These are phyloP conservation scores for Selaginella tamariscina DNA, from an alignment of 75 land plant genomes.

Conservation along the genomic window DNA sequence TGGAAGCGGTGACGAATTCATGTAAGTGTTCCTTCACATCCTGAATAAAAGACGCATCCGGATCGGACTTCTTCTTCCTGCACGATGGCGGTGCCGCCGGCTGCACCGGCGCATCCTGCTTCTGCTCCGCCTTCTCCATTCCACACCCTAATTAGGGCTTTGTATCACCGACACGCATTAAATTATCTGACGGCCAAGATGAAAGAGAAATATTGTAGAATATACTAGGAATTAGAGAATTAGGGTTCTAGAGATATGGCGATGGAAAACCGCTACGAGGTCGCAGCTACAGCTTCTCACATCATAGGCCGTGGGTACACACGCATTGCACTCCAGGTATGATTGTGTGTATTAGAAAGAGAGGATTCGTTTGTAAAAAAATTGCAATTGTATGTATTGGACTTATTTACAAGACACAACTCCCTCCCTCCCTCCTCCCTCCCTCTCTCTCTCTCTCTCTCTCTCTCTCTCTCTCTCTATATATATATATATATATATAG, in stretches of 20 bases:
- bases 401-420: neutral
- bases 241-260: conserved; percentile 24
- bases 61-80: conserved; percentile 5
- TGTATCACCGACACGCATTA: neutral
- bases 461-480: too few species aligned
- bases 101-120: neutral
- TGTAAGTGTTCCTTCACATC: conserved; percentile 5
- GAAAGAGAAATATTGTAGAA: neutral
- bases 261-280: conserved; percentile 42
- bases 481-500: too few species aligned
- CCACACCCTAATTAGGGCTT: conserved; percentile 12
- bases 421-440: too few species aligned
- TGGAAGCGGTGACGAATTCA: conserved; percentile 4
- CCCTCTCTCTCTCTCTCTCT: too few species aligned
- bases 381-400: neutral
- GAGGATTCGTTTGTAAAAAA: neutral
- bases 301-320: conserved; percentile 32
- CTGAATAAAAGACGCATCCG: conserved; percentile 8
- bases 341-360: neutral
- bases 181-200: neutral
- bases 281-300: conserved; percentile 45
- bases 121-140: neutral
- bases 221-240: neutral
- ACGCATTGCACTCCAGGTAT: conserved; percentile 61
- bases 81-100: neutral